Evolutionary conservation across 73 alveolate genomes (phyloP), one percentile per base, ranked within the genome.

Genomic region (Paramecium biaurelia): DNA sequence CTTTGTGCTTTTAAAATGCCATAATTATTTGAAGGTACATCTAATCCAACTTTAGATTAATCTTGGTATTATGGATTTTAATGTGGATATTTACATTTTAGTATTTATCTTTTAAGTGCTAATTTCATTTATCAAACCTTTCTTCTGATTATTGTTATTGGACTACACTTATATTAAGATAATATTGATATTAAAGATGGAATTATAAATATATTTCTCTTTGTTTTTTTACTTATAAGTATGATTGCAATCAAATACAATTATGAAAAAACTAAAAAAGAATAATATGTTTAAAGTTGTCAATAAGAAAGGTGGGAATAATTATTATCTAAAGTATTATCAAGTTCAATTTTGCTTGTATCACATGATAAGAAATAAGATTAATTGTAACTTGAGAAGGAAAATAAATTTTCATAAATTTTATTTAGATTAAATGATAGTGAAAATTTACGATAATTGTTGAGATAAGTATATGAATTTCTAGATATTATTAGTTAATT

Each of bases 261-360:
- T 74, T 74, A 74, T 74, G 87, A 74, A 74, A 74, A 37, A 74
- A 74, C 67, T 37, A 28, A 37, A 41, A 28, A 37, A 7, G 87
- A 34, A 11, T 11, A 74, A 41, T 74, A 37, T 74, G 37, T 74
- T 32, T 41, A 74, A 9, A 37, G 67, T 74, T 37, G 32, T 21
- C 45, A 74, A 74, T 18, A 74, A 34, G 59, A 37, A 74, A 28
- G 59, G 35, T 74, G 87, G 87, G 87, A 74, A 37, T 6, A 74
- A 41, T 18, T 74, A 34, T 24, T 74, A 18, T 35, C 57, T 0
- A 37, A 34, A 41, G 87, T 37, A 10, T 20, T 74, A 7, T 41
- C 87, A 15, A 74, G 67, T 41, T 74, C 57, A 0, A 41, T 74
- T 34, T 37, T 74, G 41, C 68, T 74, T 20, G 45, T 74, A 4